These are phyloP conservation scores for Dactylorhiza incarnata DNA, from an alignment of 106 monocot genomes.

Conservation along the genomic window DNA sequence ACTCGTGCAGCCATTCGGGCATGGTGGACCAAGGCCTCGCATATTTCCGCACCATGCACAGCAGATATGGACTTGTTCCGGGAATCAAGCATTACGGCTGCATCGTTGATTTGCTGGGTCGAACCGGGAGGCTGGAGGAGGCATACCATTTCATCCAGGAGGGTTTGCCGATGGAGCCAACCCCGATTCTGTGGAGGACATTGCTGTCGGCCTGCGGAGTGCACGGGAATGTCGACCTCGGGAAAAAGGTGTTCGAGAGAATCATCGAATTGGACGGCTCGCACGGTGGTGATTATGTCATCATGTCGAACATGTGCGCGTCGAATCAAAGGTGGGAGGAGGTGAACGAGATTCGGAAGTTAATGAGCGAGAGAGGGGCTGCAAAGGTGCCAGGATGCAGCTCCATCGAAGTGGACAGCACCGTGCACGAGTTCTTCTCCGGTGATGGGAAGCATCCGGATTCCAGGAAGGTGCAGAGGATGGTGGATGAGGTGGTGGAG, in stretches of 20 bases:
- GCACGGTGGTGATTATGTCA: slow-evolving; percentile 74
- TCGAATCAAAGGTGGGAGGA: slow-evolving; percentile 46
- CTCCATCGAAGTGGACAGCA: slow-evolving; percentile 53
- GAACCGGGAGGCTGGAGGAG: slow-evolving; percentile 44
- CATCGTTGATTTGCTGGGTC: slow-evolving; percentile 59
- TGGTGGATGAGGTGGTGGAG: slow-evolving; percentile 55
- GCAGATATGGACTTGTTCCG: slow-evolving; percentile 19
- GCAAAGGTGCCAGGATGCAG: slow-evolving; percentile 75
- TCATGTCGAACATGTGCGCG: slow-evolving; percentile 65
- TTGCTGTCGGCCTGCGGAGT: slow-evolving; percentile 51
- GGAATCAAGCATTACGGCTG: slow-evolving; percentile 72
- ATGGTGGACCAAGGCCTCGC: slow-evolving; percentile 58
- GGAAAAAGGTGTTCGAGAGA: slow-evolving; percentile 51
- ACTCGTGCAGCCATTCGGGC: slow-evolving; percentile 77
- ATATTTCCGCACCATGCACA: slow-evolving; percentile 45
- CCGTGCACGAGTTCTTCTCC: slow-evolving; percentile 71
- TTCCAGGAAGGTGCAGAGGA: slow-evolving; percentile 28
- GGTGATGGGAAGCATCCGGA: slow-evolving; percentile 54
- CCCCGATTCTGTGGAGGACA: slow-evolving; percentile 62
- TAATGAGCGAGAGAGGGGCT: slow-evolving; percentile 48
- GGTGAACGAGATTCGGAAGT: slow-evolving; percentile 33
- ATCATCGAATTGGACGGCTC: slow-evolving; percentile 51
- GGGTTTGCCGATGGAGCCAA: slow-evolving; percentile 37
- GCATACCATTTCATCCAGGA: slow-evolving; percentile 49
- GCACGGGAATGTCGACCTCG: slow-evolving; percentile 48